These are phyloP conservation scores for Huntiella decipiens DNA, from an alignment of 2,329 filamentous ascomycete species.

Conservation along the genomic window DNA sequence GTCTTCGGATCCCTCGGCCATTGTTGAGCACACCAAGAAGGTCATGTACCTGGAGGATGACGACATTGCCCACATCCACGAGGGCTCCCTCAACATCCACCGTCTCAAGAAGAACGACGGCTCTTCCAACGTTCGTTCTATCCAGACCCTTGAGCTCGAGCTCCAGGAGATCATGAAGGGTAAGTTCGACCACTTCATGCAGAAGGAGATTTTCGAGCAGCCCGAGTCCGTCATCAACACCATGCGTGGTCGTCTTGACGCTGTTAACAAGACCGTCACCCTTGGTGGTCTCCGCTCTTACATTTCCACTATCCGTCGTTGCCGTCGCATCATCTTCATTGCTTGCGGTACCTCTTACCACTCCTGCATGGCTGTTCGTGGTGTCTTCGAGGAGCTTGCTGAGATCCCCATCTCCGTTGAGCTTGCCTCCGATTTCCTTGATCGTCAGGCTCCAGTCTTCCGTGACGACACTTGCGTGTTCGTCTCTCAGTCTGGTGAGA, in stretches of 20 bases:
- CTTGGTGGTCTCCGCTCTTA: constrained; percentile 92
- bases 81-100: constrained; percentile 97
- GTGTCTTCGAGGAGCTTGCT: constrained; percentile 91
- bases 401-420: constrained; percentile 97
- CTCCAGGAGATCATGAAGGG: constrained; percentile 99
- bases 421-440: constrained; percentile 93
- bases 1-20: constrained; percentile 93
- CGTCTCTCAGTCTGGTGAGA: constrained; percentile 97
- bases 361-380: constrained; percentile 98
- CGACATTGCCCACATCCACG: constrained; percentile 98
- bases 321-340: constrained; percentile 95
- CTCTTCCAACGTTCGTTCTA: constrained; percentile 88
- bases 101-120: constrained; percentile 92
- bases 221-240: constrained; percentile 98
- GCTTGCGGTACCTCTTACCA: constrained; percentile 97
- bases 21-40: constrained; percentile 99
- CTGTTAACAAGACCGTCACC: constrained; percentile 83
- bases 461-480: constrained; percentile 98
- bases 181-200: constrained; percentile 99
- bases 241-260: constrained; percentile 95
- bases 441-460: constrained; percentile 93
- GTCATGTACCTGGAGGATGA: constrained; percentile 99
- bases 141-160: constrained; percentile 96
- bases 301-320: constrained; percentile 88
- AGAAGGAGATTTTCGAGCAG: constrained; percentile 99